phyloP scores from a whole-genome alignment of 1,284 basidiomycete genomes.

The Ustilago hordei region DNA sequence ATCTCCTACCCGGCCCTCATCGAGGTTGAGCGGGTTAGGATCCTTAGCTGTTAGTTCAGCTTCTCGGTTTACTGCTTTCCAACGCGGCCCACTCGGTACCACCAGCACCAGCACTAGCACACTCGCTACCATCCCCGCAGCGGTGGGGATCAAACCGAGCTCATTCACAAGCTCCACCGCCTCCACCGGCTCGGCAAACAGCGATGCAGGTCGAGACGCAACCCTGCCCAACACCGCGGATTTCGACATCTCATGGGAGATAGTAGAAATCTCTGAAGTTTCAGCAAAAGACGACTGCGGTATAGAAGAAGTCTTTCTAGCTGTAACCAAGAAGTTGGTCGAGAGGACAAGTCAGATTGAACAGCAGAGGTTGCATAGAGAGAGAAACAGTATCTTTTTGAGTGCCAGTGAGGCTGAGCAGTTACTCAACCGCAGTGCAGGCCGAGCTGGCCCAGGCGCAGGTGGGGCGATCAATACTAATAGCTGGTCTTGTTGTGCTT shows the following conservation, averaged over 20 bases:
- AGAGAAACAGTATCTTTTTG: conserved; percentile 46
- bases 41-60: conserved; percentile 57
- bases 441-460: not conserved
- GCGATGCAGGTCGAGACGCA: conserved; percentile 18
- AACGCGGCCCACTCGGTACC: conserved; percentile 9
- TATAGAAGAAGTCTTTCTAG: conserved; percentile 55
- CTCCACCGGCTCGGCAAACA: conserved; percentile 30
- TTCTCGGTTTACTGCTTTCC: conserved; percentile 33
- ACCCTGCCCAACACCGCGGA: conserved; percentile 1
- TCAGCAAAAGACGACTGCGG: conserved; percentile 54
- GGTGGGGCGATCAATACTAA: conserved; percentile 11
- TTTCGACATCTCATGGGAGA: conserved; percentile 33
- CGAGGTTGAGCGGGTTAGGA: conserved; percentile 76
- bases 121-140: not conserved
- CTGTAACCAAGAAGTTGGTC: conserved; percentile 56
- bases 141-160: conserved; percentile 16
- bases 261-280: conserved; percentile 58
- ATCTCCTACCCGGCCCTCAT: conserved; percentile 80
- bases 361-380: conserved; percentile 22
- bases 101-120: not conserved
- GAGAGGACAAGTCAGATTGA: conserved; percentile 50
- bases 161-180: conserved; percentile 30
- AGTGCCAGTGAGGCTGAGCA: conserved; percentile 9
- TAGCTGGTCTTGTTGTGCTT: conserved; percentile 47
- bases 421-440: not conserved